Evolutionary conservation across 331 rosid genomes (phyloP).

Genomic region (Quercus phellos): DNA sequence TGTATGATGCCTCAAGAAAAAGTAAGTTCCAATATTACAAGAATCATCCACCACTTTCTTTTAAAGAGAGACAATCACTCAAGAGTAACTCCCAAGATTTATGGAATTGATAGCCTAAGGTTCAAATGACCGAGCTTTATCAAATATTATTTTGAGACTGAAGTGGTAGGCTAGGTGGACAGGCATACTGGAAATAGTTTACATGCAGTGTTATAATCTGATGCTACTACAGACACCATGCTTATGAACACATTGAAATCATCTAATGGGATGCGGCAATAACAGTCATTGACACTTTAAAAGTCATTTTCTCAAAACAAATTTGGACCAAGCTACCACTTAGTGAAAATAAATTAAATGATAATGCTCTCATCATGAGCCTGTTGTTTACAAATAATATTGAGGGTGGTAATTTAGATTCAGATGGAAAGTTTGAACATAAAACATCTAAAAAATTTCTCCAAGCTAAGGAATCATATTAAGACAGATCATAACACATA

Average conservation of each 20-base stretch:
- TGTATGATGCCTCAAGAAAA: not conserved
- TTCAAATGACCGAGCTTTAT: conserved; percentile 1
- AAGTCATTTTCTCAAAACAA: not conserved
- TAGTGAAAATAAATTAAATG: not conserved
- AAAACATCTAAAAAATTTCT: not conserved
- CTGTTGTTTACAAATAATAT: conserved; percentile 8
- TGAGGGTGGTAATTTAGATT: not conserved
- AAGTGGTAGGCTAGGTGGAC: not conserved
- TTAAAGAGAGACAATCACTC: not conserved
- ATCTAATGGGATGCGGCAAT: not conserved
- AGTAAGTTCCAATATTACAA: not conserved
- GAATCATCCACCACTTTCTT: not conserved
- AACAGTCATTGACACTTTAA: not conserved
- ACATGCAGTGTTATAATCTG: not conserved
- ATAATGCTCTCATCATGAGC: not conserved
- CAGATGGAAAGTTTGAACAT: conserved; percentile 6
- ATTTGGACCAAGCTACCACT: not conserved
- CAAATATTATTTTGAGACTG: not conserved
- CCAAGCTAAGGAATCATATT: conserved; percentile 5
- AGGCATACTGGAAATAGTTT: not conserved
- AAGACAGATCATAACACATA: conserved; percentile 37
- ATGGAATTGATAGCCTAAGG: not conserved
- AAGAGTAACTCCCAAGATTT: not conserved
- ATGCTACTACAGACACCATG: not conserved
- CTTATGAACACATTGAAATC: not conserved